phyloP scores from a whole-genome alignment of 306 rosid genomes.

The Pueraria montana region DNA sequence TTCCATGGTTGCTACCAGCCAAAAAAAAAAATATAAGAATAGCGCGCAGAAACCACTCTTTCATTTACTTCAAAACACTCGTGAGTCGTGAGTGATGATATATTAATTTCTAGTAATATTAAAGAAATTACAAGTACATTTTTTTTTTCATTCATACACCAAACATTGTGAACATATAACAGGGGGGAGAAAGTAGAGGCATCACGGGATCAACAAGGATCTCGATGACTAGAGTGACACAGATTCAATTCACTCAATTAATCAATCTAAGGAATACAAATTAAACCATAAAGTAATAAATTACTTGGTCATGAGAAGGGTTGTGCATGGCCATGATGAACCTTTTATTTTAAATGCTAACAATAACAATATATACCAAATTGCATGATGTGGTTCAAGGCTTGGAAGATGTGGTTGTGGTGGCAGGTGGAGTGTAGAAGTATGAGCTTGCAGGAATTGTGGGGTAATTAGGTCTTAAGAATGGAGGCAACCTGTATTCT shows the following conservation, averaged over 20 bases:
- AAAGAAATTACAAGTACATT: not conserved
- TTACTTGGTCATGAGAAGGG: slow-evolving; percentile 3
- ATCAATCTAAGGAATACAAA: not conserved
- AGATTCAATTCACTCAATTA: not conserved
- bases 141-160: not conserved
- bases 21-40: not conserved
- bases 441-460: slow-evolving; percentile 19
- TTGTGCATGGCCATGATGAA: slow-evolving; percentile 5
- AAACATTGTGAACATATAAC: slow-evolving; percentile 13
- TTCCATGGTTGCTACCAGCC: not conserved
- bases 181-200: not conserved
- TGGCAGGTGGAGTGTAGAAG: slow-evolving; percentile 50
- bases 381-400: slow-evolving; percentile 43
- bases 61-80: no score
- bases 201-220: not conserved
- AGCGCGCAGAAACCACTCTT: not conserved
- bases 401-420: slow-evolving; percentile 22
- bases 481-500: slow-evolving; percentile 55
- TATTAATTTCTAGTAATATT: not conserved
- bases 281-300: not conserved
- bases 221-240: no score
- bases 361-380: slow-evolving; percentile 1
- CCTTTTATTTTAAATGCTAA: slow-evolving; percentile 46
- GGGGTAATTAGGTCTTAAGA: slow-evolving; percentile 18
- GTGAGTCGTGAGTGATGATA: not conserved